These are phyloP conservation scores for Pleurotus salmoneostramineus DNA, from an alignment of 768 basidiomycete species.

Conservation along the genomic window DNA sequence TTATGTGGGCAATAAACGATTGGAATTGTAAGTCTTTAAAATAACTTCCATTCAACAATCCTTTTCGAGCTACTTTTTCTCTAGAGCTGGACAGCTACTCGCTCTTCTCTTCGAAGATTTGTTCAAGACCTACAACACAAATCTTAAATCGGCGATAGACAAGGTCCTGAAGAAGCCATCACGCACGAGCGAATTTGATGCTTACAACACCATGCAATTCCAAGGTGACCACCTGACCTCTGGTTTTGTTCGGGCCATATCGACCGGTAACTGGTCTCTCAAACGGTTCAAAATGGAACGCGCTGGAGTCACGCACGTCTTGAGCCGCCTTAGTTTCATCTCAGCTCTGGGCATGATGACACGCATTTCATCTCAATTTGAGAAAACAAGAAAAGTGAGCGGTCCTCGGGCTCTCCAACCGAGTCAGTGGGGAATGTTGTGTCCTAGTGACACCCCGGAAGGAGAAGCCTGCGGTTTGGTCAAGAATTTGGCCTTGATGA, in stretches of 20 bases:
- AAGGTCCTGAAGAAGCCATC: slow-evolving; percentile 96
- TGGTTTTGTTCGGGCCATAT: slow-evolving; percentile 95
- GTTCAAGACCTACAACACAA: slow-evolving; percentile 97
- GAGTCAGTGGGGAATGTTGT: slow-evolving; percentile 98
- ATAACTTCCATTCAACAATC: slow-evolving; percentile 6
- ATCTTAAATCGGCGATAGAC: slow-evolving; percentile 92
- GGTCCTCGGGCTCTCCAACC: slow-evolving; percentile 96
- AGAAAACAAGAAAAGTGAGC: slow-evolving; percentile 98
- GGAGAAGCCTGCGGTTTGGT: slow-evolving; percentile 99
- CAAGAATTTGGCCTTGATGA: slow-evolving; percentile 98
- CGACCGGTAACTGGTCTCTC: slow-evolving; percentile 98
- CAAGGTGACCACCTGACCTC: slow-evolving; percentile 95
- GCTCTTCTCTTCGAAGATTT: slow-evolving; percentile 96
- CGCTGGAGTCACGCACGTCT: slow-evolving; percentile 96
- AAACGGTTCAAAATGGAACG: slow-evolving; percentile 99
- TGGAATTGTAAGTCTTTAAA: slow-evolving; percentile 76
- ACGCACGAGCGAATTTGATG: slow-evolving; percentile 91
- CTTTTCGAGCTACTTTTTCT: slow-evolving; percentile 10
- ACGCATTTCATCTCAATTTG: slow-evolving; percentile 96
- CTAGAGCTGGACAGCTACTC: slow-evolving; percentile 91
- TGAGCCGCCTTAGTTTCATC: slow-evolving; percentile 93
- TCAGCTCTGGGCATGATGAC: slow-evolving; percentile 99
- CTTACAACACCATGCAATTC: slow-evolving; percentile 91
- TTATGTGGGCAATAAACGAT: slow-evolving; percentile 97
- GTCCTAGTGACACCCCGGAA: slow-evolving; percentile 98